A percentile compares a stretch with the other conserved stretches of the same genome.
phyloP scores from a whole-genome alignment of 345 rosid species.

The Microthlaspi erraticum region DNA sequence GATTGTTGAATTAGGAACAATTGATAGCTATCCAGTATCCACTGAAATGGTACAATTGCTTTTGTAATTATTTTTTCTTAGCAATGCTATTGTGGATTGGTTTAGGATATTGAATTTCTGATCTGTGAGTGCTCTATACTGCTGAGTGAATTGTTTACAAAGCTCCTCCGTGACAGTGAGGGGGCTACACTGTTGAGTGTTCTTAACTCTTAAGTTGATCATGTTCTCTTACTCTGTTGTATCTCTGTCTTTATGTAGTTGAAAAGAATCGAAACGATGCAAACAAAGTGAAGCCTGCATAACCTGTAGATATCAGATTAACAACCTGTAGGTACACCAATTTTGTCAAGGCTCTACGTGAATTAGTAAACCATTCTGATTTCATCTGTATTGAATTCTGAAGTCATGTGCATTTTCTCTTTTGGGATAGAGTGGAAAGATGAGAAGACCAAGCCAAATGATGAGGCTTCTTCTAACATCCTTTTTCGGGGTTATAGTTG shows the following conservation, averaged over 20 bases:
- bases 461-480: constrained; percentile 79
- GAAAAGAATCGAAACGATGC: neutral
- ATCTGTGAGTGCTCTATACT: neutral
- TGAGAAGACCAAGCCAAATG: constrained; percentile 68
- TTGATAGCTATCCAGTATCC: too few relatives aligned
- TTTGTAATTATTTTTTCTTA: neutral
- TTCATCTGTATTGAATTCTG: neutral
- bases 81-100: neutral
- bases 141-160: constrained; percentile 12
- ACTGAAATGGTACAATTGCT: neutral
- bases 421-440: constrained; percentile 49
- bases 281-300: neutral
- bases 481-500: constrained; percentile 69
- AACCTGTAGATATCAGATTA: constrained; percentile 18
- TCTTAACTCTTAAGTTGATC: constrained; percentile 7
- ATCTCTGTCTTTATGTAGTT: constrained; percentile 9
- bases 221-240: constrained; percentile 1
- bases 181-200: too few relatives aligned
- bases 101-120: neutral
- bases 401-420: neutral
- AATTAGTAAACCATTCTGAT: neutral
- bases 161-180: neutral
- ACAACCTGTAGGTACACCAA: neutral
- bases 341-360: neutral
- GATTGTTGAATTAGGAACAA: neutral